A percentile compares a stretch with the other conserved stretches of the same genome.
Conservation (phyloP, 2,329 filamentous ascomycete genomes). For the Diaporthe nobilis region DNA sequence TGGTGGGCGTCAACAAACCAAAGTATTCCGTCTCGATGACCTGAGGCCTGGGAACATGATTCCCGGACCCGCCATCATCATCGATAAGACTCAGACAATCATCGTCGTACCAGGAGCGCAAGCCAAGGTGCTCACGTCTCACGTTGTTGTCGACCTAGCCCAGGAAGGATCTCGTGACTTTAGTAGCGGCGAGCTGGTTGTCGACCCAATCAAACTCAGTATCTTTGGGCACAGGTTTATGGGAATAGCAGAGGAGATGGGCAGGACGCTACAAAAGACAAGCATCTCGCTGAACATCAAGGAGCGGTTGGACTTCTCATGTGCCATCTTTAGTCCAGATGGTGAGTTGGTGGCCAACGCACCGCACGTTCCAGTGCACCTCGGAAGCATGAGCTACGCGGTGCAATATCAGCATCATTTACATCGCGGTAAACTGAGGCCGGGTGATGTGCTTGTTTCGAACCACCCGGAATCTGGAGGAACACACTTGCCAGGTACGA, state of each 20-base stretch:
- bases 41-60: slow-evolving; percentile 1
- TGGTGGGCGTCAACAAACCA: slow-evolving; percentile 43
- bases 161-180: not conserved
- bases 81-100: slow-evolving; percentile 38
- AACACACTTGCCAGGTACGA: slow-evolving; percentile 52
- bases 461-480: slow-evolving; percentile 58
- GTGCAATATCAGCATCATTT: slow-evolving; percentile 55
- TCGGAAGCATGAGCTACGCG: slow-evolving; percentile 59
- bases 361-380: slow-evolving; percentile 57
- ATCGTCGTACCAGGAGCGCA: slow-evolving; percentile 37
- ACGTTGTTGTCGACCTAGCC: slow-evolving; percentile 46
- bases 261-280: slow-evolving; percentile 68
- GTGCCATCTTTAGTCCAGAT: slow-evolving; percentile 57
- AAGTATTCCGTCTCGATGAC: slow-evolving; percentile 20
- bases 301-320: slow-evolving; percentile 59
- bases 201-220: slow-evolving; percentile 66
- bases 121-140: slow-evolving; percentile 44
- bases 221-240: slow-evolving; percentile 71
- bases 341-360: slow-evolving; percentile 59
- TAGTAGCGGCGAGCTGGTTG: too few species aligned
- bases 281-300: slow-evolving; percentile 65
- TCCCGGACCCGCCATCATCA: slow-evolving; percentile 49
- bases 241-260: slow-evolving; percentile 73
- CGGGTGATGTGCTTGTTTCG: slow-evolving; percentile 56
- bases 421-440: slow-evolving; percentile 51